Evolutionary conservation across 1,284 basidiomycete genomes (phyloP).

Genomic region (Lentinula novae-zelandiae): DNA sequence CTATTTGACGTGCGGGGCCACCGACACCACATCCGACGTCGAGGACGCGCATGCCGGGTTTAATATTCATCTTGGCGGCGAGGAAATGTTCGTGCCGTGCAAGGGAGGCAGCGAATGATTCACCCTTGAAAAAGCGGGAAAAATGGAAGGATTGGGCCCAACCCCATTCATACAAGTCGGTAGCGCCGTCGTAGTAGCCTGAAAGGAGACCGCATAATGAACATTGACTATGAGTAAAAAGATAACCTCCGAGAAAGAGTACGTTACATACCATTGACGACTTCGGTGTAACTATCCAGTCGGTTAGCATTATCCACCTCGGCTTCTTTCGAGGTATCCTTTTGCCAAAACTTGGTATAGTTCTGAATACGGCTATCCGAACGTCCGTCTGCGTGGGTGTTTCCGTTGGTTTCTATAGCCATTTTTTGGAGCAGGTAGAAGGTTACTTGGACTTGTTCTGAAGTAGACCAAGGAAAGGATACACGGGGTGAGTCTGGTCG

Average conservation of each 20-base stretch:
- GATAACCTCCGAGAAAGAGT: too few relatives aligned
- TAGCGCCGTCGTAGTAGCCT: slow-evolving; percentile 98
- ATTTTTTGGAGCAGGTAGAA: background rate
- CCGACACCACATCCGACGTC: slow-evolving; percentile 99
- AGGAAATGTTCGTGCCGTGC: slow-evolving; percentile 99
- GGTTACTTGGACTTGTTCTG: background rate
- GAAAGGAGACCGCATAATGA: background rate
- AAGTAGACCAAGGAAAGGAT: background rate
- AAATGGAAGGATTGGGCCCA: slow-evolving; percentile 97
- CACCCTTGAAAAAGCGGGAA: slow-evolving; percentile 96
- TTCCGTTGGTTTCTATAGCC: slow-evolving; percentile 7
- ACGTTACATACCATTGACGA: slow-evolving; percentile 80
- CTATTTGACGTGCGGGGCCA: slow-evolving; percentile 95
- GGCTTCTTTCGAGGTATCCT: slow-evolving; percentile 75
- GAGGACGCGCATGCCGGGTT: slow-evolving; percentile 91
- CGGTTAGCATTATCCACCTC: slow-evolving; percentile 72
- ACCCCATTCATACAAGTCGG: slow-evolving; percentile 95
- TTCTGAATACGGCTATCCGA: slow-evolving; percentile 81
- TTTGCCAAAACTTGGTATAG: slow-evolving; percentile 95
- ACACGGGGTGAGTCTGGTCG: background rate
- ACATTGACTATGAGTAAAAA: too few relatives aligned
- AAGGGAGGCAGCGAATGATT: slow-evolving; percentile 79
- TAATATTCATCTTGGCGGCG: slow-evolving; percentile 77
- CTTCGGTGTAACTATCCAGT: slow-evolving; percentile 84
- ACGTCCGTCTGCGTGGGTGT: slow-evolving; percentile 61